These are phyloP conservation scores for Lanmaoa pseudosensibilis DNA, from an alignment of 768 basidiomycete genomes.

Conservation along the genomic window DNA sequence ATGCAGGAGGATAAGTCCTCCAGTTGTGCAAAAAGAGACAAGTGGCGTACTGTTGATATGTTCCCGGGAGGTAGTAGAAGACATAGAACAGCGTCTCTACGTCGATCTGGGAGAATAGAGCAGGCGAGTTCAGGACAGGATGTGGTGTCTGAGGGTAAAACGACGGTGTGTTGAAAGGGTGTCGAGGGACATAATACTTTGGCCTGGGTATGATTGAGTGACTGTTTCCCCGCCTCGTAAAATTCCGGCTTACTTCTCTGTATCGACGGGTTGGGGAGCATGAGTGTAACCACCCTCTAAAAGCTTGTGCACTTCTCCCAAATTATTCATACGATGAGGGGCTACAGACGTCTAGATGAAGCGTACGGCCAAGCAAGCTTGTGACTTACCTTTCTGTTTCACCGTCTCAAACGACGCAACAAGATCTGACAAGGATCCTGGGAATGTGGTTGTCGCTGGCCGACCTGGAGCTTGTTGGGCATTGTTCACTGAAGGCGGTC, in stretches of 20 bases:
- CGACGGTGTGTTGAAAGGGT: conserved; percentile 85
- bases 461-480: conserved; percentile 44
- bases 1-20: conserved; percentile 1
- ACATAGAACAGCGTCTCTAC: conserved; percentile 98
- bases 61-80: conserved; percentile 96
- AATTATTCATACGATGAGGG: conserved; percentile 80
- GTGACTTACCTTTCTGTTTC: conserved; percentile 86
- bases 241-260: conserved; percentile 78
- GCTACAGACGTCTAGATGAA: conserved; percentile 38
- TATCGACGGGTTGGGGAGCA: conserved; percentile 90
- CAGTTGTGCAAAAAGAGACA: neutral
- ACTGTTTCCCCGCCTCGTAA: neutral
- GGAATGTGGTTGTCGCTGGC: conserved; percentile 55
- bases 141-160: conserved; percentile 94
- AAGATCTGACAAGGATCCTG: conserved; percentile 85
- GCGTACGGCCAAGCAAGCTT: neutral
- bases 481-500: conserved; percentile 54
- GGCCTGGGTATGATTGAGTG: conserved; percentile 56
- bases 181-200: conserved; percentile 93
- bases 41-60: conserved; percentile 83
- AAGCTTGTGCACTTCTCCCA: conserved; percentile 89
- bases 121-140: conserved; percentile 75
- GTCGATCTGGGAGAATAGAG: conserved; percentile 87
- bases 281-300: conserved; percentile 88
- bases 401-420: conserved; percentile 94